Conservation (phyloP, 1,139 yeast species). For the Hansenula sp. region DNA sequence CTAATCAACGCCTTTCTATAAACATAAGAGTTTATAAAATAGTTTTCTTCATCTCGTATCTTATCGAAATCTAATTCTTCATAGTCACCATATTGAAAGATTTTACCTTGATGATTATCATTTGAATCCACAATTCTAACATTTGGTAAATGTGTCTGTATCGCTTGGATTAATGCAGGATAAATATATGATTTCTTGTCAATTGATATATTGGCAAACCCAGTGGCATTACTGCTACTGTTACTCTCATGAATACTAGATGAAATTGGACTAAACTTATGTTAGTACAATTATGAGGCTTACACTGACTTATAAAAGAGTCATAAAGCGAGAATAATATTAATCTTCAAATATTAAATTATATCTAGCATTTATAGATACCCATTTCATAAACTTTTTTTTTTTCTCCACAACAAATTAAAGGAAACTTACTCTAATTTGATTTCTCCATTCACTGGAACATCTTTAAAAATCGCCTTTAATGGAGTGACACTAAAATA, state of each 20-base stretch:
- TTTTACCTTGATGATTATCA: conserved; percentile 20
- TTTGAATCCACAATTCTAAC: conserved; percentile 8
- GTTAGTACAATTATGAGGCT: no score
- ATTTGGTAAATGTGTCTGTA: conserved; percentile 29
- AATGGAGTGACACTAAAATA: conserved; percentile 73
- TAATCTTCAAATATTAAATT: not conserved
- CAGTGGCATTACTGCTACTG: not conserved
- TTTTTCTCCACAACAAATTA: not conserved
- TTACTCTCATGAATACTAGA: no score
- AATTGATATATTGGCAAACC: conserved; percentile 21
- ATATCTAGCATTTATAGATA: no score
- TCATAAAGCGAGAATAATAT: no score
- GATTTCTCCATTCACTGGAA: conserved; percentile 59
- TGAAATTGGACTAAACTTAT: no score
- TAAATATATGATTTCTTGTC: conserved; percentile 50
- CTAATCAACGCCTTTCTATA: conserved; percentile 86
- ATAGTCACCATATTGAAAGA: conserved; percentile 85
- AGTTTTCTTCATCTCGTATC: conserved; percentile 36
- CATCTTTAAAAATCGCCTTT: conserved; percentile 65
- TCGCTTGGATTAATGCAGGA: conserved; percentile 46
- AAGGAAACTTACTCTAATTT: conserved; percentile 28
- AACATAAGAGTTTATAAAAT: conserved; percentile 75
- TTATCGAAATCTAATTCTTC: conserved; percentile 80
- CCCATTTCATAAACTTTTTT: not conserved
- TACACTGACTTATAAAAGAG: not conserved